These are phyloP conservation scores for Lasiosphaeria miniovina DNA, from an alignment of 495 filamentous ascomycete genomes.

Conservation along the genomic window DNA sequence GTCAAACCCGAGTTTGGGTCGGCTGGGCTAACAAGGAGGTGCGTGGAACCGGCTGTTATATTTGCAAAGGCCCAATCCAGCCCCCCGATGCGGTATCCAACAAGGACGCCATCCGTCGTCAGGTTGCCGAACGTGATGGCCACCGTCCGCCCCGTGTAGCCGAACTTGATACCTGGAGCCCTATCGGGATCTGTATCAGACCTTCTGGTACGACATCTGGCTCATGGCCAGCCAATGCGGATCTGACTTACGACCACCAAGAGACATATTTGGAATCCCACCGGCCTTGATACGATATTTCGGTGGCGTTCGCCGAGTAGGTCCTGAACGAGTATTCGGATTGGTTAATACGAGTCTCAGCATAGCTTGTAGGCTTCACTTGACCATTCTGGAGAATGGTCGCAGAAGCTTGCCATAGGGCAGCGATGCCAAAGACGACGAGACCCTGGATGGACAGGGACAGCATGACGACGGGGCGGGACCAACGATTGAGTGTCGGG, in stretches of 20 bases:
- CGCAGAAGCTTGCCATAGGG: slow-evolving; percentile 24
- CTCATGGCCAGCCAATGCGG: not conserved
- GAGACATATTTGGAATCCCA: slow-evolving; percentile 67
- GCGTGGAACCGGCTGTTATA: slow-evolving; percentile 57
- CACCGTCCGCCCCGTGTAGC: slow-evolving; percentile 61
- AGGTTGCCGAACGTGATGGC: slow-evolving; percentile 61
- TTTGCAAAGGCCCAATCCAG: slow-evolving; percentile 69
- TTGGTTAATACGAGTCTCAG: slow-evolving; percentile 45
- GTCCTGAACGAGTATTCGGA: slow-evolving; percentile 39
- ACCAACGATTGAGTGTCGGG: not conserved
- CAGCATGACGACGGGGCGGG: slow-evolving; percentile 13
- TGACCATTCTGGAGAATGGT: slow-evolving; percentile 67
- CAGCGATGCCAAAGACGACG: slow-evolving; percentile 25
- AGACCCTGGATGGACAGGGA: slow-evolving; percentile 14
- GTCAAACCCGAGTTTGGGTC: slow-evolving; percentile 42
- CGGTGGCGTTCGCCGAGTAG: slow-evolving; percentile 53
- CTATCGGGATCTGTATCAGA: slow-evolving; percentile 21
- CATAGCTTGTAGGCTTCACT: slow-evolving; percentile 44
- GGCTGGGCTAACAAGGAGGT: slow-evolving; percentile 53
- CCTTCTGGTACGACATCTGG: not conserved
- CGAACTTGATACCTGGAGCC: slow-evolving; percentile 61
- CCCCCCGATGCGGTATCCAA: slow-evolving; percentile 61
- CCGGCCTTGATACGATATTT: slow-evolving; percentile 67
- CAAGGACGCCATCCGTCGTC: slow-evolving; percentile 53
- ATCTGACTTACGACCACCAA: slow-evolving; percentile 56